A percentile compares a stretch with the other conserved stretches of the same genome.
Conservation (phyloP, 106 monocot species). For the Dioscorea zingiberensis region DNA sequence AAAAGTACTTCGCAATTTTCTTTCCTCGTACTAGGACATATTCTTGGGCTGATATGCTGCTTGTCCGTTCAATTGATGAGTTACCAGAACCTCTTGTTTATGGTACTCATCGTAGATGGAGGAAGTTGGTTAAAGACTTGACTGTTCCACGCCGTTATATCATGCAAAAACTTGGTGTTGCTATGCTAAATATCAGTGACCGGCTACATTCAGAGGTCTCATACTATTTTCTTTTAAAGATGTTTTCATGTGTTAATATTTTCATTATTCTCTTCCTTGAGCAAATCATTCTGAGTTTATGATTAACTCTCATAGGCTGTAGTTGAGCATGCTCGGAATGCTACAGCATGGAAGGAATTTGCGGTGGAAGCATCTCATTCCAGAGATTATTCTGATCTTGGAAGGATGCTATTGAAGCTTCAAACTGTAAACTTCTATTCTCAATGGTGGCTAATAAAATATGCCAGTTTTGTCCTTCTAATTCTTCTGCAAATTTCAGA, state of each 20-base stretch:
- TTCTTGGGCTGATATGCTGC: conserved; percentile 80
- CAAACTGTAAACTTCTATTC: conserved; percentile 44
- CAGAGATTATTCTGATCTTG: conserved; percentile 64
- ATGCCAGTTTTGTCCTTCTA: neutral
- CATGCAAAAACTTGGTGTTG: conserved; percentile 71
- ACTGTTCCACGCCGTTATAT: conserved; percentile 44
- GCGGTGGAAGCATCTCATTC: conserved; percentile 65
- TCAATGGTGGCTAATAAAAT: neutral
- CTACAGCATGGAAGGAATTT: conserved; percentile 64
- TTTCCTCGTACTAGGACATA: conserved; percentile 82
- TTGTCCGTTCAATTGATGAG: conserved; percentile 61
- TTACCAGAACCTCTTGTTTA: conserved; percentile 63
- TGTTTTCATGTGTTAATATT: neutral
- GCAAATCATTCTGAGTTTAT: neutral
- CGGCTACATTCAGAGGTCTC: conserved; percentile 73
- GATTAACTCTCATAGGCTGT: conserved; percentile 38
- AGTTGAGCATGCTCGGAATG: conserved; percentile 55
- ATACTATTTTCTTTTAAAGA: neutral
- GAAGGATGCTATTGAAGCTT: conserved; percentile 73
- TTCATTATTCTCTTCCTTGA: conserved; percentile 3
- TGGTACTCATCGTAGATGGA: conserved; percentile 77
- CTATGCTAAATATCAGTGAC: conserved; percentile 61
- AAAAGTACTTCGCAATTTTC: conserved; percentile 70
- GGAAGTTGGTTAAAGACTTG: conserved; percentile 71
- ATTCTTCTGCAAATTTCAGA: neutral